Evolutionary conservation across 2,329 filamentous ascomycete species (phyloP).

Genomic region (Clonostachys solani): DNA sequence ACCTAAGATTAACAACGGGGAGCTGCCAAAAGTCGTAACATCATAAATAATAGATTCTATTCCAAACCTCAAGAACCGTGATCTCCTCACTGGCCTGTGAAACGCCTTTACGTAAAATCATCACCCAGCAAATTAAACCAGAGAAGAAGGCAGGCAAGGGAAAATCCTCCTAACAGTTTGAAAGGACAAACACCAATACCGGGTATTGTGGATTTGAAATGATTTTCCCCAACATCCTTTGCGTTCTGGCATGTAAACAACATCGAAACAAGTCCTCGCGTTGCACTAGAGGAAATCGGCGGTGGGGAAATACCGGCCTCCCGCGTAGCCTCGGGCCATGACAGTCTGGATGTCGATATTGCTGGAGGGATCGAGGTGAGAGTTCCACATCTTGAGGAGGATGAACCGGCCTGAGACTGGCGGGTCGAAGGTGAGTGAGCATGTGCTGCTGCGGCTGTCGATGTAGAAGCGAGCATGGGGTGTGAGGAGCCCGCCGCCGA

Average conservation of each 20-base stretch:
- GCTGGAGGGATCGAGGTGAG: slow-evolving; percentile 54
- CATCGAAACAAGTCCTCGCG: no score
- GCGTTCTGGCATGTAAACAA: no score
- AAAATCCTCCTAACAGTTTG: no score
- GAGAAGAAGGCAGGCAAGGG: no score
- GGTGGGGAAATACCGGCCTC: slow-evolving; percentile 76
- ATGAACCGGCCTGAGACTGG: slow-evolving; percentile 80
- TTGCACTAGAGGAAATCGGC: background rate
- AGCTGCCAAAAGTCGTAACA: no score
- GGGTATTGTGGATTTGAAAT: no score
- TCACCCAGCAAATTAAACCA: no score
- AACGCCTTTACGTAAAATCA: no score
- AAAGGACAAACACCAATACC: no score
- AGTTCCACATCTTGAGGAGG: slow-evolving; percentile 86
- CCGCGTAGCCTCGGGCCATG: slow-evolving; percentile 77
- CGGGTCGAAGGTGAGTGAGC: slow-evolving; percentile 81
- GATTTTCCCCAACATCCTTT: no score
- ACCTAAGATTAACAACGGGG: no score
- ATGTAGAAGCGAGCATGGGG: slow-evolving; percentile 84
- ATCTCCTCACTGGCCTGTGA: background rate
- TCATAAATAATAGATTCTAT: background rate
- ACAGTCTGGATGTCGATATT: slow-evolving; percentile 92
- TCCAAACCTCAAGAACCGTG: background rate
- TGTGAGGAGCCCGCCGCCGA: slow-evolving; percentile 57
- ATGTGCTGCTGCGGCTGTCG: slow-evolving; percentile 75